Conservation (phyloP, 1,284 basidiomycete species). For the Cryptococcus sp. region DNA sequence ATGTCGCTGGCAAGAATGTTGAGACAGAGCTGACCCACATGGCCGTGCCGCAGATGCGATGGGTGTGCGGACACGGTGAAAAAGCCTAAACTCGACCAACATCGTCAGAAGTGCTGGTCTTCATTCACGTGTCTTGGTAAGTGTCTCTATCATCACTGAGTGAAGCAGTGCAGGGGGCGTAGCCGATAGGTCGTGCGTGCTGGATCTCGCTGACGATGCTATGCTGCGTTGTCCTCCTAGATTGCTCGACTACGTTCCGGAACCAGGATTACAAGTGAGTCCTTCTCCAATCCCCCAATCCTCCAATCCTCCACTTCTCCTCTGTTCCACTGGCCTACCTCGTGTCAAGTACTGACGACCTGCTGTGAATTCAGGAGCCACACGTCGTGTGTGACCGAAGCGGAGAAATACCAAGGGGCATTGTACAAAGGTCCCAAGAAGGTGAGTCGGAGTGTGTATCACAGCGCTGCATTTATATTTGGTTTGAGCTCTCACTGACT, state of each 20-base stretch:
- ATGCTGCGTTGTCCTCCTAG: constrained; percentile 39
- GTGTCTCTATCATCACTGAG: constrained; percentile 15
- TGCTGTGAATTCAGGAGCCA: constrained; percentile 55
- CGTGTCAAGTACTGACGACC: constrained; percentile 8
- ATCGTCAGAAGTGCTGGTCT: constrained; percentile 54
- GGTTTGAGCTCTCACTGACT: background rate
- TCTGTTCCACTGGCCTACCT: constrained; percentile 7
- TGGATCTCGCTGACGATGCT: background rate
- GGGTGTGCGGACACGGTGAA: constrained; percentile 80
- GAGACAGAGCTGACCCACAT: background rate
- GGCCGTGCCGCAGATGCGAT: constrained; percentile 55
- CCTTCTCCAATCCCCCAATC: constrained; percentile 13
- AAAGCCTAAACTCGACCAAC: constrained; percentile 74
- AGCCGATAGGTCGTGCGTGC: too few species aligned
- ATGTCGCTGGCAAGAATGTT: too few species aligned
- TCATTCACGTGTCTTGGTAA: constrained; percentile 74
- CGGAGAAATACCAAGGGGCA: constrained; percentile 85
- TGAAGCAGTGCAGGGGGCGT: too few species aligned
- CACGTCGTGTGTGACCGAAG: constrained; percentile 81
- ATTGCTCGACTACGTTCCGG: constrained; percentile 79
- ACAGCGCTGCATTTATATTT: background rate
- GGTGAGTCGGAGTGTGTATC: constrained; percentile 36
- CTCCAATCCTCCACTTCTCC: constrained; percentile 18
- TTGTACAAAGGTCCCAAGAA: constrained; percentile 77
- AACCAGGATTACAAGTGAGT: constrained; percentile 68